phyloP scores from a whole-genome alignment of 306 rosid genomes.

The Canavalia gladiata region DNA sequence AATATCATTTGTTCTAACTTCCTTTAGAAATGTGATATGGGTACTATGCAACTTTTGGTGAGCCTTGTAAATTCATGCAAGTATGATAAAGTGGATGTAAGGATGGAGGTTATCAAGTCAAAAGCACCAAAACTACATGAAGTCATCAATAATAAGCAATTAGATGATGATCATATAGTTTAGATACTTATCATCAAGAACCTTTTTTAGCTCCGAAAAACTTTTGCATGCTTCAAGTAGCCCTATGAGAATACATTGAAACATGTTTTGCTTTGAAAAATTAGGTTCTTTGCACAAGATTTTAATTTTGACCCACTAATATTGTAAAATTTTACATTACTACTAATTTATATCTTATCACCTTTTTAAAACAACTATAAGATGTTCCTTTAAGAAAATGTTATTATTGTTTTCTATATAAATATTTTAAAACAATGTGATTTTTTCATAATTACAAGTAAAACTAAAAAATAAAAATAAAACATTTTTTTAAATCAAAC shows the following conservation, averaged over 20 bases:
- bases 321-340: not conserved
- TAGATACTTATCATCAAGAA: slow-evolving; percentile 88
- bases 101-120: slow-evolving; percentile 54
- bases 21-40: slow-evolving; percentile 6
- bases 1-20: slow-evolving; percentile 23
- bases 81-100: slow-evolving; percentile 73
- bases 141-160: slow-evolving; percentile 67
- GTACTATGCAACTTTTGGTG: slow-evolving; percentile 70
- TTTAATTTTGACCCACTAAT: not conserved
- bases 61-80: slow-evolving; percentile 85
- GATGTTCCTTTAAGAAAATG: not conserved
- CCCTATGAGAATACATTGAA: slow-evolving; percentile 68
- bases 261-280: slow-evolving; percentile 59
- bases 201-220: slow-evolving; percentile 80
- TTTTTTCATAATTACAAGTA: no score
- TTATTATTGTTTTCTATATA: no score
- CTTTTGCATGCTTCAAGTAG: slow-evolving; percentile 71
- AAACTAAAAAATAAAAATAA: no score
- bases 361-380: not conserved
- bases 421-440: no score
- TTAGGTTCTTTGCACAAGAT: not conserved
- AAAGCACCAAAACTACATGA: slow-evolving; percentile 76
- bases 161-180: slow-evolving; percentile 68
- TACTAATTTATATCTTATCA: not conserved
- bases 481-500: no score